Evolutionary conservation across 257 asterid species (phyloP).

Genomic region (Lavandula angustifolia): DNA sequence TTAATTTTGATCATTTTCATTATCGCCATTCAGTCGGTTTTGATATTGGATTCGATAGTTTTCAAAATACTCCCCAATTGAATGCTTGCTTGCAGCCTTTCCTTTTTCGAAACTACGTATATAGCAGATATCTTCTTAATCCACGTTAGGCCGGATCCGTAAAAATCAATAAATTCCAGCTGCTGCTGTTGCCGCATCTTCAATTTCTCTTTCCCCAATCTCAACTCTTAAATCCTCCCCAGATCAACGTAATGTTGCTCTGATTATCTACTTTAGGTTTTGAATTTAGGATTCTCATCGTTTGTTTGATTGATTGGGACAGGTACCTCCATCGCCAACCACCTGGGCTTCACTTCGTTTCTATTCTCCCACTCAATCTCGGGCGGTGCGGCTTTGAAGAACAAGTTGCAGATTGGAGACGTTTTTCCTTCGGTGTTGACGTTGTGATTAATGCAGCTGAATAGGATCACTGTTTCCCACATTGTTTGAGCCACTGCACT

Average conservation of each 20-base stretch:
- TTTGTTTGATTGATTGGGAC: conserved; percentile 24
- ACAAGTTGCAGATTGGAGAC: conserved; percentile 32
- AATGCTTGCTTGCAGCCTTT: conserved; percentile 2
- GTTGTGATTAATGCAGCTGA: conserved; percentile 39
- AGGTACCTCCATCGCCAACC: conserved; percentile 27
- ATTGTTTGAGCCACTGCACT: conserved; percentile 23
- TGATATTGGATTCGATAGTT: conserved; percentile 29
- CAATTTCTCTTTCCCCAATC: conserved; percentile 17
- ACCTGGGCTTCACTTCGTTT: conserved; percentile 10
- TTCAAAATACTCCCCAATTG: not conserved
- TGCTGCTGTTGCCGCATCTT: conserved; percentile 15
- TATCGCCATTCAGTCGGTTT: conserved; percentile 1
- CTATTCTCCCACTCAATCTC: conserved; percentile 17
- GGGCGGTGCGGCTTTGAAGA: conserved; percentile 24
- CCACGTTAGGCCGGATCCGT: conserved; percentile 35
- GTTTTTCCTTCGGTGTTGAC: not conserved
- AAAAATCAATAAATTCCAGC: conserved; percentile 1
- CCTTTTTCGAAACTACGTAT: not conserved
- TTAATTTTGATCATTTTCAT: conserved; percentile 25
- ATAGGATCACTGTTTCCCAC: conserved; percentile 31
- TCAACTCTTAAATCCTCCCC: too few species aligned
- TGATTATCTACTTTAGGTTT: not conserved
- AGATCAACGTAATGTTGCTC: conserved; percentile 13
- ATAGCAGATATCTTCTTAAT: not conserved
- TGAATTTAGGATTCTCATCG: not conserved